Base-by-base conservation (phyloP, 2,329 filamentous ascomycete genomes). In the Clonostachys byssicola region DNA sequence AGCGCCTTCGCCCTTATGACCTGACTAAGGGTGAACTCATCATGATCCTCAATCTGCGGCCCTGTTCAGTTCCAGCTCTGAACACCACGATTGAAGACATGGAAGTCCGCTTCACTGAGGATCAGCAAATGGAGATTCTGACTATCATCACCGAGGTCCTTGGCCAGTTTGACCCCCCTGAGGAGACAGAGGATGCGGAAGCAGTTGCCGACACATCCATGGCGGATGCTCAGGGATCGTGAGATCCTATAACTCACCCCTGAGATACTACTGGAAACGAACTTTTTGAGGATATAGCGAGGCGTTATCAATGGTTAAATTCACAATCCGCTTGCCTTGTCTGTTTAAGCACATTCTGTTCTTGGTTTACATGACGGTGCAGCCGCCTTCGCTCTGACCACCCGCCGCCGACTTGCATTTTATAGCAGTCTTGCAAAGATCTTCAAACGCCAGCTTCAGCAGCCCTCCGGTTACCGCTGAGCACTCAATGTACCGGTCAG, bases 1-100 rank as follows among this genome's bases (percentile, higher is more conserved):
- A 77, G 56, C 71, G 67, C 20, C 67, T 88, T 44, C 72, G 74
- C 12, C 70, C 69, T 1, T 85, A 77, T 61, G 73, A 80, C 42
- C 72, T 88, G 47, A 79, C 80, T 64, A 88, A 88, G 68, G 81
- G 81, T 46, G 85, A 88, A 63, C 66, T 85, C 47, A 68, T 88
- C 58, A 85, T 86, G 79, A 77, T 88, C 43, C 61, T 87, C 54
- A 88, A 88, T 59, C 66, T 85, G 40, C 75, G 84, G 12, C 85
- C 85, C 0, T 71, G 72, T 18, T 78, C 72, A 30, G 68, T 74
- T 33, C 75, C 77, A 5, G 74, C 77, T 42, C 69, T 88, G 53
- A 83, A 83, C 56, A 78, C 78, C 14, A 71, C 86, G 44, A 70
- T 88, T 34, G 83, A 88, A 62, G 82, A 88, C 53, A 78, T 85